Base-by-base conservation (phyloP, 495 filamentous ascomycete genomes). In the Bryoglossum gracile region DNA sequence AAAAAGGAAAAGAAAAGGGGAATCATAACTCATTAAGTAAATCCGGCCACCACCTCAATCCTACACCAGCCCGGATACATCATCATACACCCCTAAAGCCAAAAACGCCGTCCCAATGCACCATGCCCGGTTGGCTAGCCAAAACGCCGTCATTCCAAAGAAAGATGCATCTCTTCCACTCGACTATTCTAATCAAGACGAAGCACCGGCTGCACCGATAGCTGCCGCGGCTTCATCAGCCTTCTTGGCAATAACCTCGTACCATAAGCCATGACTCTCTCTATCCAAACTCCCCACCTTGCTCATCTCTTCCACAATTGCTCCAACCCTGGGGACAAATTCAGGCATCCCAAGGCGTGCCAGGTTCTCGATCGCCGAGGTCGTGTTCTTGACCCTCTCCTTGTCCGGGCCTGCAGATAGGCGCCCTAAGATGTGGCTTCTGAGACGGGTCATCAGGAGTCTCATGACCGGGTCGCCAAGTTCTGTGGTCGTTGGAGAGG, bases 301-400 rank as follows among this genome's bases (percentile, higher is more conserved):
- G 48, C 75, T 74, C 54, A 94, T 62, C 66, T 85, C 82, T 11
- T 95, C 90, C 11, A 89, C 84, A 53, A 95, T 75, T 25, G 82
- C 78, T 4, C 85, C 81, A n/a, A 97, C 80, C 59, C 81, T 82
- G 39, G 70, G 79, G n/a, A 91, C 83, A 66, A 94, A 95, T 65
- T 98, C 92, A 0, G 83, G 80, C 65, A 97, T 74, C 0, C 92
- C 94, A 32, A 83, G 76, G 1, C 77, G 74, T 1, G 86, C 85
- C 13, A 98, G 71, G 38, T 81, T 84, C 64, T 97, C 90, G 19
- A 81, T 85, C 3, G 89, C 91, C 0, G 81, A 87, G 42, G 78
- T 87, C 1, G 85, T 86, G n/a, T 82, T 80, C 52, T 78, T 76
- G 13, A 94, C 84, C 50, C 86, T 78, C 64, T 96, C 90, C 36